These are phyloP conservation scores for Clavariopsis aquatica DNA, from an alignment of 495 filamentous ascomycete genomes.

Conservation along the genomic window DNA sequence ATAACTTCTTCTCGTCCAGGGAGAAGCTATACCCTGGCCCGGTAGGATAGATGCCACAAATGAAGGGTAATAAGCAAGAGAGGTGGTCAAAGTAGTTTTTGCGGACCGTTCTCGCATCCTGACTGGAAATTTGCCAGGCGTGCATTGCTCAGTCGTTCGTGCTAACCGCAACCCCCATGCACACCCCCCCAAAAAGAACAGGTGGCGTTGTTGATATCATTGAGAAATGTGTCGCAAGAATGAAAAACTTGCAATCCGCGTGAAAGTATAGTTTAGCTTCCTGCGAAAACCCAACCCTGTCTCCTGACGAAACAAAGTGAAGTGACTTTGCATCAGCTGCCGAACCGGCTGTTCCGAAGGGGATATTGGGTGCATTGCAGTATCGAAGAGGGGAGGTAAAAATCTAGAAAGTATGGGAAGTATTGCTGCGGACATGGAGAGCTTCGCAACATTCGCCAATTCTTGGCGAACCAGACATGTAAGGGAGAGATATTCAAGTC, in stretches of 20 bases:
- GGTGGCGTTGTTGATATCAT: background rate
- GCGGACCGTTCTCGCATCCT: background rate
- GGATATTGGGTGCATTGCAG: no score
- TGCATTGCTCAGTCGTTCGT: constrained; percentile 15
- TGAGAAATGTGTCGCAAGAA: constrained; percentile 4
- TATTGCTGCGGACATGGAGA: no score
- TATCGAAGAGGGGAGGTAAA: no score
- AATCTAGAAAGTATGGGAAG: no score
- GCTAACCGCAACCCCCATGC: background rate
- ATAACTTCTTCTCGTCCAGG: no score
- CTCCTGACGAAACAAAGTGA: background rate
- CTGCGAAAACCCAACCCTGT: background rate
- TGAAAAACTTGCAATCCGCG: constrained; percentile 3
- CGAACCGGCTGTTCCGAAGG: background rate
- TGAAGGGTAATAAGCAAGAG: background rate
- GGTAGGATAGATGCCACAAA: background rate
- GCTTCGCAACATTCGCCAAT: no score
- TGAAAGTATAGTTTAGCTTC: background rate
- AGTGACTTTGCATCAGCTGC: background rate
- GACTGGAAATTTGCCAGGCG: background rate
- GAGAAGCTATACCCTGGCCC: no score
- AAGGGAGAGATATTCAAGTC: no score
- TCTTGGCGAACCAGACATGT: no score
- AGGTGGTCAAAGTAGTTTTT: no score
- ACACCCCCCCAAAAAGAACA: background rate